Evolutionary conservation across 331 rosid species (phyloP).

Genomic region (Malus hybrid): DNA sequence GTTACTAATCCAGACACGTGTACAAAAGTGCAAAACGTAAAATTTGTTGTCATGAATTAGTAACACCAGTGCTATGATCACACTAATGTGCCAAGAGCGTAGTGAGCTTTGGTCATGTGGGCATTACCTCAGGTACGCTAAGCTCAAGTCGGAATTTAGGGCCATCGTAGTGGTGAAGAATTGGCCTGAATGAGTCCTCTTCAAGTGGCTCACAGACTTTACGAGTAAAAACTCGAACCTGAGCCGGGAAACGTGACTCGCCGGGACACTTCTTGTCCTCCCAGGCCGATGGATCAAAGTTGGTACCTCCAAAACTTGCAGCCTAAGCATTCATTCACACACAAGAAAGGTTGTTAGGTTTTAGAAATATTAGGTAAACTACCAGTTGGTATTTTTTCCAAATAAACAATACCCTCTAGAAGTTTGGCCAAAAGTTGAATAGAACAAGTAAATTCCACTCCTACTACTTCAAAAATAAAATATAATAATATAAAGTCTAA

Average conservation of each 20-base stretch:
- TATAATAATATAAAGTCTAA: not conserved
- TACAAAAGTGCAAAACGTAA: too few relatives aligned
- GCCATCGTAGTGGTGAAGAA: slow-evolving; percentile 90
- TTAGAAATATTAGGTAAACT: not conserved
- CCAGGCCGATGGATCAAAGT: slow-evolving; percentile 87
- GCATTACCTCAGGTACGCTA: slow-evolving; percentile 67
- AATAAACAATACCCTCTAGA: not conserved
- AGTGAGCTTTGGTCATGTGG: not conserved
- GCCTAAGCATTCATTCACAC: slow-evolving; percentile 40
- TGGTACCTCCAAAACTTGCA: slow-evolving; percentile 86
- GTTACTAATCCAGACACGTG: not conserved
- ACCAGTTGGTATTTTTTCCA: not conserved
- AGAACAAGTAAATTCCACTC: not conserved
- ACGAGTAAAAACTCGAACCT: slow-evolving; percentile 73
- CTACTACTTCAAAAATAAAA: not conserved
- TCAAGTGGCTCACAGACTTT: slow-evolving; percentile 75
- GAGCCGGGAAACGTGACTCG: slow-evolving; percentile 93
- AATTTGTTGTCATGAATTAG: not conserved
- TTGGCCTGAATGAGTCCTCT: slow-evolving; percentile 93
- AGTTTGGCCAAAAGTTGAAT: not conserved
- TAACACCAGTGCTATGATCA: not conserved
- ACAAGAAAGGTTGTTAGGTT: not conserved
- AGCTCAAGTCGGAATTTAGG: slow-evolving; percentile 91
- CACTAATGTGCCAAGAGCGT: not conserved
- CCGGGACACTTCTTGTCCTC: slow-evolving; percentile 85